Evolutionary conservation across 257 asterid genomes (phyloP), one percentile per base, ranked within the genome.

Genomic region (Leptodermis oblonga): DNA sequence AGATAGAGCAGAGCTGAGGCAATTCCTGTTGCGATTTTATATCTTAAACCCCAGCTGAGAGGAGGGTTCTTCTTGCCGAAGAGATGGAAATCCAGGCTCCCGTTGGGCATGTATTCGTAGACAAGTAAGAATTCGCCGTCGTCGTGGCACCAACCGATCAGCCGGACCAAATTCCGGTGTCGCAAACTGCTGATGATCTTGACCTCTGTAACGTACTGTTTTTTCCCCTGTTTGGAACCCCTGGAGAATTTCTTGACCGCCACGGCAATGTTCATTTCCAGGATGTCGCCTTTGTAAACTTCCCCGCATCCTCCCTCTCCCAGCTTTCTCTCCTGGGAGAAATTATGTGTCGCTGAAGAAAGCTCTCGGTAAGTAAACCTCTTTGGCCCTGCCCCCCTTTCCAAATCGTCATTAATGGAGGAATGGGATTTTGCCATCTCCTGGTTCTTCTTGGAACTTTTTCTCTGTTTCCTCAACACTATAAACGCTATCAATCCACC

Each of bases 131-230:
- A 75, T 48, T 78, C 78, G 12, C 76, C 72, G 43, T 73, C 66
- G 20, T 78, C 85, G 37, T 78, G 82, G 70, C 85, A 81, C 83
- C 83, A 81, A 45, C 85, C 85, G 0, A 78, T 72, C 18, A 81
- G 76, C 18, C 74, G 80, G 14, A 78, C 83, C 68, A 81, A 68
- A 43, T 81, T 81, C 60, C 80, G 30, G 42, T 81, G 82, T 34
- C 85, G 78, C 65, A 81, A 54, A 30, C 69, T 70, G 68, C 83
- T 78, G 7, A 81, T 78, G 56, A 75, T 70, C 81, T 81, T 78
- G 7, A 81, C 78, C 66, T 81, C 85, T 2, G 80, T 75, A 18
- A 78, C 49, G 37, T 81, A 81, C 69, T 81, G 75, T 43, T 78
- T 81, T 25, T 75, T 72, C 39, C 83, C 81, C 5, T 78, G 86